A percentile compares a stretch with the other conserved stretches of the same genome.
Conservation (phyloP, 306 rosid genomes). For the Comarum palustre region DNA sequence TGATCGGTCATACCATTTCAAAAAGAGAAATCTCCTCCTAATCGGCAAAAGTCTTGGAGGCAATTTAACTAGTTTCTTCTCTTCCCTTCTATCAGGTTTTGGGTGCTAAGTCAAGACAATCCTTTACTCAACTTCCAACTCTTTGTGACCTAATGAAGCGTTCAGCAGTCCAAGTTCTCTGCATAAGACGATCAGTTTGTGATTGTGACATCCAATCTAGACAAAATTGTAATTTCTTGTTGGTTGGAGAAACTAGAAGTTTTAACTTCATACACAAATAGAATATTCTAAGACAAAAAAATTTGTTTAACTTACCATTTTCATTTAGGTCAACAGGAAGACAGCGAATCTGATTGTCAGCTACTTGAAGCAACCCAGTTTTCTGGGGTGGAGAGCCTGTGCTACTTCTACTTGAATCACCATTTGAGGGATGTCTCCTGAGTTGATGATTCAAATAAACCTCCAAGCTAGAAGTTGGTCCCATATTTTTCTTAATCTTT, state of each 20-base stretch:
- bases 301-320: conserved; percentile 49
- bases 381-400: conserved; percentile 83
- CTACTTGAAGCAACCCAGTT: conserved; percentile 51
- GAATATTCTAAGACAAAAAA: conserved; percentile 8
- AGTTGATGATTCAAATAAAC: conserved; percentile 63
- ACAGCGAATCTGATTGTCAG: conserved; percentile 52
- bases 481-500: conserved; percentile 66
- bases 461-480: conserved; percentile 60
- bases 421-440: conserved; percentile 59
- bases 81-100: conserved; percentile 17
- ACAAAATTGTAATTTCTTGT: neutral
- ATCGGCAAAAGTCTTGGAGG: conserved; percentile 34
- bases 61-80: conserved; percentile 33
- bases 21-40: conserved; percentile 46
- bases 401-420: conserved; percentile 68
- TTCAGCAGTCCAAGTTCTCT: conserved; percentile 69
- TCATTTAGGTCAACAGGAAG: conserved; percentile 86
- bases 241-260: conserved; percentile 8
- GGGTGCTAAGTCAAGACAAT: neutral
- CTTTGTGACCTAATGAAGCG: conserved; percentile 28
- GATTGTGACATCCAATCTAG: neutral
- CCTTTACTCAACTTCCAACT: neutral
- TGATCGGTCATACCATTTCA: conserved; percentile 54
- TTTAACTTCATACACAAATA: neutral
- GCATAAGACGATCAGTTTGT: conserved; percentile 26